These are phyloP conservation scores for Epichloe gansuensis DNA, from an alignment of 2,329 filamentous ascomycete species.

Conservation along the genomic window DNA sequence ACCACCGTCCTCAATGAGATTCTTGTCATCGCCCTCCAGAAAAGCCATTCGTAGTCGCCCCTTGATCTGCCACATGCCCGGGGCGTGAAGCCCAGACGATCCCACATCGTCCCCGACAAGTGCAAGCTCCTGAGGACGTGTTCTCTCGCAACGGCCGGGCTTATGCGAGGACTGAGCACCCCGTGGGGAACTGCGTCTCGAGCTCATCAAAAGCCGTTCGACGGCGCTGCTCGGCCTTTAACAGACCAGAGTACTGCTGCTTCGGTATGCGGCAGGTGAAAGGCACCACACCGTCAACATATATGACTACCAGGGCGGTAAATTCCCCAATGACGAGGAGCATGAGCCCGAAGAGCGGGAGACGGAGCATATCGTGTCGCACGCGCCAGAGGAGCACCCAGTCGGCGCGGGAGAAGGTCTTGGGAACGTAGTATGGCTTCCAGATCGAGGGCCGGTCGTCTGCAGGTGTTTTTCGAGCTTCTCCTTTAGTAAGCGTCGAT, in stretches of 20 bases:
- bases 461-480: conserved; percentile 32
- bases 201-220: conserved; percentile 34
- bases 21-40: conserved; percentile 56
- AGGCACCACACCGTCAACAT: conserved; percentile 60
- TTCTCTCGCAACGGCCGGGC: conserved; percentile 16
- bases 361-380: conserved; percentile 58
- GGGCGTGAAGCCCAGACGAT: conserved; percentile 36
- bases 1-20: conserved; percentile 54
- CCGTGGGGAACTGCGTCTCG: conserved; percentile 21
- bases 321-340: conserved; percentile 75
- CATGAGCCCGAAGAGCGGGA: conserved; percentile 68
- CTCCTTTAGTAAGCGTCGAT: conserved; percentile 41
- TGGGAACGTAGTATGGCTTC: conserved; percentile 20
- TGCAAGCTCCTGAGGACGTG: conserved; percentile 32
- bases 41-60: conserved; percentile 46
- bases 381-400: conserved; percentile 60
- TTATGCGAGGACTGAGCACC: conserved; percentile 21
- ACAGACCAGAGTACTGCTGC: conserved; percentile 50
- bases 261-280: conserved; percentile 71
- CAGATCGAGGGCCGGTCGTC: conserved; percentile 39
- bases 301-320: conserved; percentile 66
- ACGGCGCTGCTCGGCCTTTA: conserved; percentile 42
- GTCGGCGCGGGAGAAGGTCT: conserved; percentile 45
- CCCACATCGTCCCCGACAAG: conserved; percentile 37
- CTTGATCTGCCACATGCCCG: conserved; percentile 39